These are phyloP conservation scores for Globisporangium cederbergense DNA, from an alignment of 352 stramenopile genomes.

Conservation along the genomic window DNA sequence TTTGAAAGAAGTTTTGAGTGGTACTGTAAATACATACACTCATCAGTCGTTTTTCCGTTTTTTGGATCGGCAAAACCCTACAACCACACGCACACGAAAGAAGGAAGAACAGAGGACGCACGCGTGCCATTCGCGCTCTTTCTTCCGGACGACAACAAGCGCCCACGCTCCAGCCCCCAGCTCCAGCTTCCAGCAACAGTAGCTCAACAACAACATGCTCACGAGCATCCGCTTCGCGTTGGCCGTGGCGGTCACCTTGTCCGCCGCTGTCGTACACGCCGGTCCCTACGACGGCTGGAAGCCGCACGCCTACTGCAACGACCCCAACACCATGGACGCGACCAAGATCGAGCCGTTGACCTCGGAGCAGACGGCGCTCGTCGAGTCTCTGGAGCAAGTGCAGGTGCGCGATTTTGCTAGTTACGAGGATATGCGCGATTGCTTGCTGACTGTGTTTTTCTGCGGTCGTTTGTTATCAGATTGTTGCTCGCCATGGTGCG, in stretches of 20 bases:
- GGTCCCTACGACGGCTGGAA: constrained; percentile 72
- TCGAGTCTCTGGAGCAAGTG: constrained; percentile 78
- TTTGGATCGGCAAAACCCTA: background rate
- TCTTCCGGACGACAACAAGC: background rate
- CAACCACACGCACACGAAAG: background rate
- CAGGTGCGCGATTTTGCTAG: constrained; percentile 31
- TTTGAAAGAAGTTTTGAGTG: background rate
- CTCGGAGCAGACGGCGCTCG: constrained; percentile 43
- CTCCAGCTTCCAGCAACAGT: background rate
- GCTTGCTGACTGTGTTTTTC: background rate
- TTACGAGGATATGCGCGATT: background rate
- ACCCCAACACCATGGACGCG: constrained; percentile 53
- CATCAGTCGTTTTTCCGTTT: constrained; percentile 9
- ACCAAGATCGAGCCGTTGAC: constrained; percentile 58
- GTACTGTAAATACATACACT: background rate
- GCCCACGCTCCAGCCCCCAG: background rate
- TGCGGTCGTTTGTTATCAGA: constrained; percentile 17
- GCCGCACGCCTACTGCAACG: constrained; percentile 81
- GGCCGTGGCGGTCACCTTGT: constrained; percentile 19
- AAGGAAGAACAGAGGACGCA: background rate
- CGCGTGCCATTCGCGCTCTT: constrained; percentile 8
- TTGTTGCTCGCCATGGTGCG: constrained; percentile 75
- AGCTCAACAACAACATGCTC: constrained; percentile 1
- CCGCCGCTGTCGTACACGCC: constrained; percentile 17
- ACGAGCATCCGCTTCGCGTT: constrained; percentile 23